These are phyloP conservation scores for Auricularia heimuer DNA, from an alignment of 768 basidiomycete species.

Conservation along the genomic window DNA sequence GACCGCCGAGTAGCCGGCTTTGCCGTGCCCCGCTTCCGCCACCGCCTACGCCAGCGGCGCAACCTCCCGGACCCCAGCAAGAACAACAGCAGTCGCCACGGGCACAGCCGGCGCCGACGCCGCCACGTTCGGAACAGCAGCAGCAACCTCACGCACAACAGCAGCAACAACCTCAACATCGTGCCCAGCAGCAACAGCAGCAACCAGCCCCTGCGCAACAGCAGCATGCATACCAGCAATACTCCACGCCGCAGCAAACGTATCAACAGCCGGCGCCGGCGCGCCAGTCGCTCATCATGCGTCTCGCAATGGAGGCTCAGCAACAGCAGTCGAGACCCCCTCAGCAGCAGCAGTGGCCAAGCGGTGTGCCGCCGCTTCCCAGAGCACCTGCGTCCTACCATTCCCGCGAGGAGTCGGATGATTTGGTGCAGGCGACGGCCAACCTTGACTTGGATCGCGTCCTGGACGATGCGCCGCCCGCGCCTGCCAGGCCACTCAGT, in stretches of 20 bases:
- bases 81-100: not conserved
- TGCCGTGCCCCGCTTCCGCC: not conserved
- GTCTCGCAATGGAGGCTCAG: not conserved
- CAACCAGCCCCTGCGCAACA: not conserved
- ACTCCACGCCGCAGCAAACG: not conserved
- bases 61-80: not conserved
- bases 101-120: not conserved
- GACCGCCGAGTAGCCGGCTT: too few species aligned
- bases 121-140: not conserved
- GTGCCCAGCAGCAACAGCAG: not conserved
- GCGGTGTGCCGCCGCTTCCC: not conserved
- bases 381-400: not conserved
- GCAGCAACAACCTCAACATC: not conserved
- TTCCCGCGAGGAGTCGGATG: not conserved
- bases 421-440: not conserved
- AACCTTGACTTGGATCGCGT: not conserved
- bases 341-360: not conserved
- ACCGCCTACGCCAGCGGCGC: not conserved
- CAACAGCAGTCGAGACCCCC: not conserved
- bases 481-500: not conserved
- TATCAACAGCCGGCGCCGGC: not conserved
- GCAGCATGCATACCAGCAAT: not conserved
- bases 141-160: not conserved
- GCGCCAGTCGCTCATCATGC: constrained; percentile 1
- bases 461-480: constrained; percentile 1